Base-by-base conservation (phyloP, 108 stramenopile genomes). In the Discostella pseudostelligera region DNA sequence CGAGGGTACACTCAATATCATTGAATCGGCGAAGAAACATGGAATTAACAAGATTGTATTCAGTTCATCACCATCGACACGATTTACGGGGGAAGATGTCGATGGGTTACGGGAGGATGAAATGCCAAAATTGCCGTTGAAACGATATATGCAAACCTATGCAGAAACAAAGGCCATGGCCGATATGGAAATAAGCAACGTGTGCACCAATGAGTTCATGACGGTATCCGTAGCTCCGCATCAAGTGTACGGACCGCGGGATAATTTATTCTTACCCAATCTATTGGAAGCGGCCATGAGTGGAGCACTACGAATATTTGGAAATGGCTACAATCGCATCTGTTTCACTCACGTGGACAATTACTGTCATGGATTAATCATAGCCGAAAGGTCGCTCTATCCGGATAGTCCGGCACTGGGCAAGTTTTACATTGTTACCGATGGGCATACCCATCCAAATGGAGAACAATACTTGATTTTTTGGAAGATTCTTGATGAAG, bases 361-460 rank as follows among this genome's bases (percentile, higher is more conserved):
- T 72, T 99, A 99, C 73, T 95, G 92, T 55, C 97, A 97, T 68
- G 98, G 97, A 16, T 64, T 99, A 13, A 92, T 97, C 32, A 82
- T 95, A 46, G 90, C 93, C 20, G 89, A 86, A 8, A 90, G 87
- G 78, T 90, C 94, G 14, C 69, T 99, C 19, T 80, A 88, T 62
- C 73, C 79, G 12, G 82, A 67, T 7, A 86, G 83, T 54, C 93
- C 91, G 2, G 95, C 94, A 0, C 79, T 96, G 20, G 96, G 89
- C 0, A 96, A 95, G 54, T 99, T 96, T 72, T 99, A 99, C 80
- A 94, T 99, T 58, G 88, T 96, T 39, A 97, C 97, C 0, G 98
- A 99, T 73, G 95, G 86, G n/a, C 79, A 60, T 61, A 81, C 82
- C 2, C 84, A 87, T 56, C 80, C 80, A 3, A 40, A 69, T 21